Evolutionary conservation across 2,329 filamentous ascomycete species (phyloP), one percentile per base, ranked within the genome.

Genomic region (Cylindrodendrum hubeiense): DNA sequence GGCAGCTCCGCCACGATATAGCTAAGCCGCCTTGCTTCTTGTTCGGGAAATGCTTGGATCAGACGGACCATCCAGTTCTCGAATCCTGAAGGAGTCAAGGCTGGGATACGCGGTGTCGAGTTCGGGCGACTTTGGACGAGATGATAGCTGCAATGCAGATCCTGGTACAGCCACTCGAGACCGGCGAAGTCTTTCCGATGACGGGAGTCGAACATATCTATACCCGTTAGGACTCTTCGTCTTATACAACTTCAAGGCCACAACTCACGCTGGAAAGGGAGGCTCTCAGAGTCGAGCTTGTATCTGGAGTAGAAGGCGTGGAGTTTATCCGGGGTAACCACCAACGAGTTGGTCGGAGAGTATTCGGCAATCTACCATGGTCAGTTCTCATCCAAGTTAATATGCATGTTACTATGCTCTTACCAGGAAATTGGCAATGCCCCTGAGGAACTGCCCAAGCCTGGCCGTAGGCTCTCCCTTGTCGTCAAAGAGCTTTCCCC

Each of bases 321-420:
- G 82, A 97, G 87, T 80, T 96, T 96, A 5, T 88, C 81, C 0
- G 94, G 93, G 0, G 91, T 88, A 37, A 97, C 85, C 44, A 96
- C 92, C 17, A 95, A 56, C 2, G 75, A 77, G 54, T 75, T 71
- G 34, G 58, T 65, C 4, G 77, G 76, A n/a, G 69, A 70, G 55
- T 75, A 79, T 30, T 78, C 76, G 4, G 71, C 56, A 60, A 79
- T 77, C 79, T 81, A 28, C 0, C 1, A 34, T 13, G 2, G n/a
- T 65, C 28, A 72, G 67, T 33, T 7, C 17, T 8, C 28, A 33
- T 50, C n/a, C 53, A 26, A 9, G 2, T 22, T 8, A 24, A 24
- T 5, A n/a, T n/a, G n/a, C 19, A 22, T 5, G 5, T 8, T 15
- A 15, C 4, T 4, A 5, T 3, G 5, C 21, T 3, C 33, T 24